Conservation (phyloP, 2,329 filamentous ascomycete species). For the Aspergillus flavus region DNA sequence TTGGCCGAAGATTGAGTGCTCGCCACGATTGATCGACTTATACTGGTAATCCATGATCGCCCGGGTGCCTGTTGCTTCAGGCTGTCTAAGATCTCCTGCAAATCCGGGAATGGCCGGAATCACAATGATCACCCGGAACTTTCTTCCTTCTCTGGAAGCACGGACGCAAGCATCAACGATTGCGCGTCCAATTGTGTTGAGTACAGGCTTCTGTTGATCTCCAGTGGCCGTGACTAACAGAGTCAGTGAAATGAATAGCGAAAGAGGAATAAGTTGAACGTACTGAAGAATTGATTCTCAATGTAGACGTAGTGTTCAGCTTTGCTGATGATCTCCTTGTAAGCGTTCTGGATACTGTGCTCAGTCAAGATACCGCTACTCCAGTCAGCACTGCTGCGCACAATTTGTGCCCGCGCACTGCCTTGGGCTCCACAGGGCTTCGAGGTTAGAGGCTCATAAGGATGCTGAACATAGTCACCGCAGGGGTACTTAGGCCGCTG, state of each 20-base stretch:
- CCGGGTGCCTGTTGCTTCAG: conserved; percentile 80
- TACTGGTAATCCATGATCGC: conserved; percentile 99
- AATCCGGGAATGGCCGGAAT: conserved; percentile 94
- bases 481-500: conserved; percentile 88
- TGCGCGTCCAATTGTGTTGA: conserved; percentile 83
- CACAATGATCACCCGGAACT: conserved; percentile 86
- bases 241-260: conserved; percentile 23
- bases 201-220: conserved; percentile 79
- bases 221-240: conserved; percentile 75
- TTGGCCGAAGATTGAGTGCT: conserved; percentile 85
- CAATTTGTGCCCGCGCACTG: conserved; percentile 77
- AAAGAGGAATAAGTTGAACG: conserved; percentile 14
- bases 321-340: conserved; percentile 79
- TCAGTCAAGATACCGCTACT: conserved; percentile 83
- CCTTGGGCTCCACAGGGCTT: conserved; percentile 69
- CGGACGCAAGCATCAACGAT: conserved; percentile 89
- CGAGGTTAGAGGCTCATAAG: conserved; percentile 66
- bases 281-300: conserved; percentile 96
- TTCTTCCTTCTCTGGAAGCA: conserved; percentile 78
- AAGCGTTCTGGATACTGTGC: conserved; percentile 86
- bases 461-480: conserved; percentile 83
- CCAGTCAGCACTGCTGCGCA: conserved; percentile 93
- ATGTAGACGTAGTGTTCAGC: conserved; percentile 96
- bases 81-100: conserved; percentile 82
- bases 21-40: conserved; percentile 89